Evolutionary conservation across 2,329 filamentous ascomycete genomes (phyloP).

Genomic region (Phialocephala sp.): DNA sequence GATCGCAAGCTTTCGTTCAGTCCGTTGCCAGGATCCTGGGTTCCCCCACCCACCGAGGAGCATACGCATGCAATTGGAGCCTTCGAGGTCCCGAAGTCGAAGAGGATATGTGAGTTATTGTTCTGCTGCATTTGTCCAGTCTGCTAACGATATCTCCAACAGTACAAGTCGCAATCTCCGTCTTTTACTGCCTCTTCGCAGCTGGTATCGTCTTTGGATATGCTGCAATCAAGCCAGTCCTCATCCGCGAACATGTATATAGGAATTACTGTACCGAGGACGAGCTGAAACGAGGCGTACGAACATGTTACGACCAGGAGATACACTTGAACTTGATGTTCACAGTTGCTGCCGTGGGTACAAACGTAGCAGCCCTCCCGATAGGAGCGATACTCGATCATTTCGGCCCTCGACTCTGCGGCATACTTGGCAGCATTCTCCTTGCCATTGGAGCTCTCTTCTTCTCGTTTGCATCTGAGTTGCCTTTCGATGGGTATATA

Average conservation of each 20-base stretch:
- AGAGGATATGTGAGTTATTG: slow-evolving; percentile 42
- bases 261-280: slow-evolving; percentile 63
- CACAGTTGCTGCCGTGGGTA: slow-evolving; percentile 84
- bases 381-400: slow-evolving; percentile 85
- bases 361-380: slow-evolving; percentile 85
- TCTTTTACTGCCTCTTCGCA: slow-evolving; percentile 76
- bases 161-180: slow-evolving; percentile 74
- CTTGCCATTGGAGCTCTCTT: slow-evolving; percentile 73
- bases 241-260: slow-evolving; percentile 77
- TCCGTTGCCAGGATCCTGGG: slow-evolving; percentile 35
- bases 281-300: slow-evolving; percentile 54
- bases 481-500: slow-evolving; percentile 77
- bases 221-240: slow-evolving; percentile 81
- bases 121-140: neutral
- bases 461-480: slow-evolving; percentile 68
- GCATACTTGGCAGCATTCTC: slow-evolving; percentile 72
- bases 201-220: slow-evolving; percentile 85
- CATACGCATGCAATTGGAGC: slow-evolving; percentile 41
- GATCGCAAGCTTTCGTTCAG: slow-evolving; percentile 38
- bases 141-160: slow-evolving; percentile 21
- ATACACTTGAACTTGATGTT: slow-evolving; percentile 88
- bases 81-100: slow-evolving; percentile 46
- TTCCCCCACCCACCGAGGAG: slow-evolving; percentile 27
- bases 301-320: slow-evolving; percentile 64
- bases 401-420: slow-evolving; percentile 79